Base-by-base conservation (phyloP, 768 basidiomycete genomes). In the Candolleomyces efflorescens region DNA sequence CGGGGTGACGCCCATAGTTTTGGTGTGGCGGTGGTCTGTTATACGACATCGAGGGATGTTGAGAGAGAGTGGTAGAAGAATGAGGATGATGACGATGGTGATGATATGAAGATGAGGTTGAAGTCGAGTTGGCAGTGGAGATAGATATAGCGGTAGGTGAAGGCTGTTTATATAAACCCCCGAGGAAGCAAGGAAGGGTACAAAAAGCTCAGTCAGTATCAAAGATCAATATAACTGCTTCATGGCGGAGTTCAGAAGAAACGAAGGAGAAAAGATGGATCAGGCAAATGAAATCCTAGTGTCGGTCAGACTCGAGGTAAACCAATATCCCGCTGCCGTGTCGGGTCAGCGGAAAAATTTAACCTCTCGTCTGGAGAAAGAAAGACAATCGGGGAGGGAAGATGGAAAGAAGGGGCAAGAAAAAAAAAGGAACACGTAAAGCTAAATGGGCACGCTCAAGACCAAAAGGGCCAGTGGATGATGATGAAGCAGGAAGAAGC, bases 11-110 rank as follows among this genome's bases (percentile, higher is more conserved):
- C 64, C 67, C 45, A 62, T 32, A 32, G 32, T 32, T 32, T 18
- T 54, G 63, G 55, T 56, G 60, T 60, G 56, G 45, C 60, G n/a
- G 59, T 65, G 45, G 63, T 62, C 32, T 56, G 64, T 67, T 48
- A 69, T 66, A 67, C 38, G 59, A 65, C 59, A 65, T 54, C 46
- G 65, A 5, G 53, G 57, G 23, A 53, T 10, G 7, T 43, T 58
- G 53, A 49, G 55, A 13, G 37, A 49, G 41, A 52, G 60, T 23
- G 58, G 26, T 32, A 58, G 62, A 23, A 48, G 53, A 39, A 62
- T 65, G 38, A 52, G 53, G 9, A 7, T 47, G 41, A 53, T 56
- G 50, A 17, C 38, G 41, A 43, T 43, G 41, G 41, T 20, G 15
- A 43, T 43, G 18, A 43, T 43, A 43, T 17, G 18, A 20, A 15